Base-by-base conservation (phyloP, 345 rosid genomes). In the Melaleuca alternifolia region DNA sequence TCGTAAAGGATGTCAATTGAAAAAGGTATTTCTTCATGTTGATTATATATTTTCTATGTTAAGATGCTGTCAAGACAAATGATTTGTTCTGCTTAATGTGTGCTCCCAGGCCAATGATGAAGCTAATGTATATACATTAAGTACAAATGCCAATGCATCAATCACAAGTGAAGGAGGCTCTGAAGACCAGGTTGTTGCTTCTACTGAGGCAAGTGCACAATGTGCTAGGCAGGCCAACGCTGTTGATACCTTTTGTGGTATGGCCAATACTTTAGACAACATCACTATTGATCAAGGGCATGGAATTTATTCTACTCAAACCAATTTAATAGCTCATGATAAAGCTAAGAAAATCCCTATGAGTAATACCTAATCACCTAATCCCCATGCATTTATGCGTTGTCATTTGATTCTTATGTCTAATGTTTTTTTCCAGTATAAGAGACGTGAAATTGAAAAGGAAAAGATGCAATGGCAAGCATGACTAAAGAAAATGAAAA, bases 201-300 rank as follows among this genome's bases (percentile, higher is more conserved):
- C 0, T 59, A 7, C 0, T 14, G 3, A 12, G 37, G 37, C 16
- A 2, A 13, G 5, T 59, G 71, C 5, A n/a, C n/a, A 7, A n/a
- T n/a, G n/a, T 13, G n/a, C 16, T 59, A 16, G 28, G 3, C 0
- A n/a, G 30, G 62, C 62, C 26, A 57, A 57, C 26, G 30, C 15
- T 57, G 24, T 24, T 57, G 11, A 28, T n/a, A n/a, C n/a, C n/a
- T n/a, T n/a, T n/a, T n/a, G n/a, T n/a, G n/a, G n/a, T n/a, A n/a
- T n/a, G 15, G 3, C 4, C 26, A 57, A 26, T 57, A 28, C 30
- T 57, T 57, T 57, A 24, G n/a, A 13, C n/a, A 2, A 57, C 24
- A 14, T 57, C 11, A 10, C 6, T 57, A 24, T 0, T 2, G 15
- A 57, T 57, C 11, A 11, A 57, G 11, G 11, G 10, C 1, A 56